A percentile compares a stretch with the other conserved stretches of the same genome.
Evolutionary conservation across 2,329 filamentous ascomycete species (phyloP).

Genomic region (Orbilia quercus): DNA sequence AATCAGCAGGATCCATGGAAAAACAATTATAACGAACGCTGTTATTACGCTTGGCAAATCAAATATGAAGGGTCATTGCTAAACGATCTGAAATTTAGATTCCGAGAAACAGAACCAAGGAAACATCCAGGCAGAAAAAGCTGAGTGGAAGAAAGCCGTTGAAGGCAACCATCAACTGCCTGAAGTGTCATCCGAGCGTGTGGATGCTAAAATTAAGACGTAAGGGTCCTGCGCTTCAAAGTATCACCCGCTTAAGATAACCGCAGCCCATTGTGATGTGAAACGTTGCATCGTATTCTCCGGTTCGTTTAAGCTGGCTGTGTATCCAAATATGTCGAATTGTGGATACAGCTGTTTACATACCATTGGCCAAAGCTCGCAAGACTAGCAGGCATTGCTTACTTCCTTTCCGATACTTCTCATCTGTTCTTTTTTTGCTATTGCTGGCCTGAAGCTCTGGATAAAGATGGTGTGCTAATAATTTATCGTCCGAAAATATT

Average conservation of each 20-base stretch:
- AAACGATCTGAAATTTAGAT: conserved; percentile 1
- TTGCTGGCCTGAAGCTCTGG: neutral
- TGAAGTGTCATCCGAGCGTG: conserved; percentile 44
- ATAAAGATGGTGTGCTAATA: conserved; percentile 50
- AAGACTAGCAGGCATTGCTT: conserved; percentile 2
- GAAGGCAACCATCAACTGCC: conserved; percentile 34
- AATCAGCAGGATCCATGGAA: conserved; percentile 15
- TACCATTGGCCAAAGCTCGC: neutral
- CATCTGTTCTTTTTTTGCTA: conserved; percentile 5
- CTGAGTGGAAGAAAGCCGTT: conserved; percentile 29
- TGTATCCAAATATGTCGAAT: neutral
- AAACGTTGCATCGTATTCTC: conserved; percentile 24
- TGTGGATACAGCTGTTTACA: no score
- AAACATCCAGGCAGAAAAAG: conserved; percentile 33
- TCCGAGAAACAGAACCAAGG: conserved; percentile 21
- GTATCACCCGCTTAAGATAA: conserved; percentile 31
- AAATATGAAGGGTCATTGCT: conserved; percentile 8
- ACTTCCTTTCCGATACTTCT: conserved; percentile 25
- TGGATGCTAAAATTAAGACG: conserved; percentile 38
- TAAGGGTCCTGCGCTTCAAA: conserved; percentile 30
- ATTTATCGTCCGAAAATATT: conserved; percentile 28
- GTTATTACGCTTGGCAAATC: conserved; percentile 7
- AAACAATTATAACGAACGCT: neutral
- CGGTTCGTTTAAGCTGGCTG: conserved; percentile 12
- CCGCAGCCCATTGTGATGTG: conserved; percentile 25